Evolutionary conservation across 176 grass and related monocot species (phyloP), one percentile per base, ranked within the genome.

Genomic region (Raddia distichophylla): DNA sequence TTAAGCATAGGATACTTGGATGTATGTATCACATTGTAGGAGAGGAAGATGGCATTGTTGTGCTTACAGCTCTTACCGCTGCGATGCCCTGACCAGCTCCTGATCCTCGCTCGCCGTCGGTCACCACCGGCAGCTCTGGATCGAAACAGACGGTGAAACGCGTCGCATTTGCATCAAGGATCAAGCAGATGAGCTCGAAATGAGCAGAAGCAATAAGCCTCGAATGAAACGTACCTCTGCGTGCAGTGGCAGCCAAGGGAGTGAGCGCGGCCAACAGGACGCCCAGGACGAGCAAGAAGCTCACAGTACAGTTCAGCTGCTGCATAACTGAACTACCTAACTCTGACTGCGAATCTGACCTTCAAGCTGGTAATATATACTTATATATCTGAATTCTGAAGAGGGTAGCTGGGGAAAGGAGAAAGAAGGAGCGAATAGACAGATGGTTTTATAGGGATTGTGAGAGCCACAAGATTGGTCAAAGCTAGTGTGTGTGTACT

Each of bases 401-500:
- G 7, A 43, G 3, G 4, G 37, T 40, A 40, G 37, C 37, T 40
- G 37, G 4, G 10, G 18, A 20, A 9, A 49, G 11, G 72, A 87
- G 88, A 73, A 33, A 71, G 27, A 35, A 72, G 34, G 62, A 61
- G 8, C 10, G 73, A 33, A 82, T 63, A 35, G 47, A 43, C 34
- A 14, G 37, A 16, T 22, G 73, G 10, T 70, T 84, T 82, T 75
- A 82, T 78, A 88, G 70, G 56, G 51, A 49, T 22, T 9, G 7
- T 5, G 7, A 2, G 0, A 19, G 10, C 3, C 56, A 65, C 54
- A 17, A 62, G 62, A 89, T 80, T 79, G 86, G 83, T 89, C 90
- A 89, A 89, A 86, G 65, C 34, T 74, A 74, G 52, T 45, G 63
- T 54, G 67, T 27, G 35, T 53, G 22, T 55, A n/a, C 86, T 27